phyloP scores from a whole-genome alignment of 177 flowering plant genomes.

The Vitis hybrid region DNA sequence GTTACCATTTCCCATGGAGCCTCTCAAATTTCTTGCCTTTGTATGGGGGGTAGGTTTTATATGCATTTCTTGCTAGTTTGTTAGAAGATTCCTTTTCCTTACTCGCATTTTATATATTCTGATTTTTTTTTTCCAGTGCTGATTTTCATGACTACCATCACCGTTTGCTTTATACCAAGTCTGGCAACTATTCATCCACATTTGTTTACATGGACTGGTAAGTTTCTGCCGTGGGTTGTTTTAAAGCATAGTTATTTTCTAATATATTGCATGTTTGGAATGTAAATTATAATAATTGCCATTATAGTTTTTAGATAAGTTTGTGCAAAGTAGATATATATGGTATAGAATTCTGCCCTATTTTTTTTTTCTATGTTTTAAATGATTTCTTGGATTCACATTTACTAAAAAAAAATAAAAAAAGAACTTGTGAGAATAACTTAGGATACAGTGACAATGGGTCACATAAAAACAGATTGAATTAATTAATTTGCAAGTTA shows the following conservation, averaged over 20 bases:
- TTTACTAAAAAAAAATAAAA: not conserved
- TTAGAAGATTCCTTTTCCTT: not conserved
- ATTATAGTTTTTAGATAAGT: not conserved
- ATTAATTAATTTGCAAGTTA: not conserved
- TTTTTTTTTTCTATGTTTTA: not conserved
- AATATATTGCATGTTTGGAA: not conserved
- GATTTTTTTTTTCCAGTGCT: conserved; percentile 50
- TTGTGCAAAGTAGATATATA: not conserved
- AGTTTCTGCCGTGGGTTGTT: conserved; percentile 17
- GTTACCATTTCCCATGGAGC: conserved; percentile 99
- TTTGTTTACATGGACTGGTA: conserved; percentile 96
- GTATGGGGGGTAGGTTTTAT: conserved; percentile 81
- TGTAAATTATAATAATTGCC: too few relatives aligned
- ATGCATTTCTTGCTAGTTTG: not conserved
- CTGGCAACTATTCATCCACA: conserved; percentile 96
- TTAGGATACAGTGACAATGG: not conserved
- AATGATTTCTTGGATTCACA: not conserved
- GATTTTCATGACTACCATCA: conserved; percentile 99
- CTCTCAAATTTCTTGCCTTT: conserved; percentile 83
- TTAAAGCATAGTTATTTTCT: not conserved
- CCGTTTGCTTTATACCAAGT: conserved; percentile 90
- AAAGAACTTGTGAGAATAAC: not conserved
- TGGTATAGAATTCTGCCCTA: too few relatives aligned
- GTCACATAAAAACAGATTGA: not conserved
- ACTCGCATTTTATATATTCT: conserved; percentile 1